Percentiles rank a stretch among this genome's conserved stretches.
phyloP scores from a whole-genome alignment of 192 early-diverging fungal genomes.

The Martensiomyces pterosporus region DNA sequence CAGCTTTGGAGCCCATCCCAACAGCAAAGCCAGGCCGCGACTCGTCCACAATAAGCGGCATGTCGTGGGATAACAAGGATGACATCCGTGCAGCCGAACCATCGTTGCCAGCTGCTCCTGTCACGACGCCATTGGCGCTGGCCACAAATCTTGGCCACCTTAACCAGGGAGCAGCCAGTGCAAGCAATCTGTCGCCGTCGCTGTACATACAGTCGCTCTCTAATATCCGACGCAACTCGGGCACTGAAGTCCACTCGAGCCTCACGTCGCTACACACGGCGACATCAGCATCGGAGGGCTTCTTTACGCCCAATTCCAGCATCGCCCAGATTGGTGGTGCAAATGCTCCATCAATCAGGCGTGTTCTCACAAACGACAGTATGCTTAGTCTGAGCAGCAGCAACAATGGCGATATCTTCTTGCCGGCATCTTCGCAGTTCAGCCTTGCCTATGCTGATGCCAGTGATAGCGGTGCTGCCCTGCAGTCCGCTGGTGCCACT shows the following conservation, averaged over 20 bases:
- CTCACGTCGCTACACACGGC: conserved; percentile 20
- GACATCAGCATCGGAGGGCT: conserved; percentile 16
- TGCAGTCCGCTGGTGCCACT: too few species aligned
- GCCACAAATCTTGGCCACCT: conserved; percentile 1
- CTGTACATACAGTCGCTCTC: conserved; percentile 32
- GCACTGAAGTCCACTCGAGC: conserved; percentile 29
- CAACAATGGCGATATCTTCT: not conserved
- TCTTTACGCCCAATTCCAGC: conserved; percentile 45
- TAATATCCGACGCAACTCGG: conserved; percentile 7
- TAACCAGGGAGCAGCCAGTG: too few species aligned
- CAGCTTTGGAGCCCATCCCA: not conserved
- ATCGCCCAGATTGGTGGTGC: conserved; percentile 17
- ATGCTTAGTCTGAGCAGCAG: not conserved
- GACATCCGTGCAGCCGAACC: conserved; percentile 17
- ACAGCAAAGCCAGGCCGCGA: conserved; percentile 22
- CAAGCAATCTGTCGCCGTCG: too few species aligned
- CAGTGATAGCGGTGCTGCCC: not conserved
- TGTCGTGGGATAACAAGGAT: conserved; percentile 11
- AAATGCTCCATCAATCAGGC: not conserved
- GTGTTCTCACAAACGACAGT: not conserved
- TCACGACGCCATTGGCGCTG: not conserved
- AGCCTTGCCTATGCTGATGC: not conserved
- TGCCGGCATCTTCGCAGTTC: not conserved
- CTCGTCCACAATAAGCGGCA: conserved; percentile 38
- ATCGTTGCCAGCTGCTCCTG: not conserved